Conservation (phyloP, 2,329 filamentous ascomycete genomes). For the Proliferodiscus dingleyae region DNA sequence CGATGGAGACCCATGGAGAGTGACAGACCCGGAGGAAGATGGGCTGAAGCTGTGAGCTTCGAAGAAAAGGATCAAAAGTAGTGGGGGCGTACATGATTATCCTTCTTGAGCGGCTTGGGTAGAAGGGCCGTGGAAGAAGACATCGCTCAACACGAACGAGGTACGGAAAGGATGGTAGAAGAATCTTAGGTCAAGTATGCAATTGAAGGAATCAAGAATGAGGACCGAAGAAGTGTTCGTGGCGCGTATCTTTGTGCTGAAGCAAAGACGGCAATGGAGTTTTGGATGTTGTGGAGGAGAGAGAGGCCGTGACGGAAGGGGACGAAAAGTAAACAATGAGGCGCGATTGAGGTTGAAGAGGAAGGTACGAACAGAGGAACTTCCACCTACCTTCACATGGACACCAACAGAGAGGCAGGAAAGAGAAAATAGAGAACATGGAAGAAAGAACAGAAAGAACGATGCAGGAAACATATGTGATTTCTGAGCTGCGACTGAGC, state of each 20-base stretch:
- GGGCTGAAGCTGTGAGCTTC: conserved; percentile 18
- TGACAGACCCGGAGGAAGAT: conserved; percentile 34
- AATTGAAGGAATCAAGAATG: conserved; percentile 1
- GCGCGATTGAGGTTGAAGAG: neutral
- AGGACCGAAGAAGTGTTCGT: neutral
- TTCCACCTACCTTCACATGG: neutral
- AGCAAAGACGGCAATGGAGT: neutral
- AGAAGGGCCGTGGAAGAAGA: conserved; percentile 32
- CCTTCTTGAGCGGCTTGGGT: conserved; percentile 25
- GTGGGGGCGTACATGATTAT: conserved; percentile 23
- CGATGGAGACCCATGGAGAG: conserved; percentile 30
- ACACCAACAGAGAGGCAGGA: neutral
- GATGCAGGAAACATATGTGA: no score
- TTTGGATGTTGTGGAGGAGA: conserved; percentile 5
- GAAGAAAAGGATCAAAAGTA: neutral
- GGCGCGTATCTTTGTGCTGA: neutral
- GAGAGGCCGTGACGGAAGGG: neutral
- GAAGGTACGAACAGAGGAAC: conserved; percentile 5
- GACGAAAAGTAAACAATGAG: conserved; percentile 5
- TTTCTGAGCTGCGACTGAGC: no score
- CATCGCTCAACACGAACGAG: conserved; percentile 17
- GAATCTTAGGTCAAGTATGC: conserved; percentile 4
- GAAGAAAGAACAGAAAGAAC: no score
- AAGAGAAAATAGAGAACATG: conserved; percentile 1
- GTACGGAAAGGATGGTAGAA: neutral